Percentiles rank a stretch among this genome's conserved stretches.
phyloP scores from a whole-genome alignment of 2,329 filamentous ascomycete species.

The Penicillium sp. region DNA sequence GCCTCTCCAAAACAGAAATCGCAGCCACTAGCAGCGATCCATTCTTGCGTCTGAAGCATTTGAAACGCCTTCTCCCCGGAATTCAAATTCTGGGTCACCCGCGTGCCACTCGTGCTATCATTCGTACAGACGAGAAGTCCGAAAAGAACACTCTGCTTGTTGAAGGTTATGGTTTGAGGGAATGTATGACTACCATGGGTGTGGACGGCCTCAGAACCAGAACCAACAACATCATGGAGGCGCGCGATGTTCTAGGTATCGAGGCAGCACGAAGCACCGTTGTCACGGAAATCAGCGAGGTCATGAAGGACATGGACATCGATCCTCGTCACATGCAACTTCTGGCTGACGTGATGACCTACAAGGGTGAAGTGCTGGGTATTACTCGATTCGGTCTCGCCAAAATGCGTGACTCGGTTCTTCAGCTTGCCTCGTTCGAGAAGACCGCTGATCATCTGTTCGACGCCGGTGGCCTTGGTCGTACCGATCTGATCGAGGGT shows the following conservation, averaged over 20 bases:
- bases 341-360: constrained; percentile 97
- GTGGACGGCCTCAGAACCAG: constrained; percentile 74
- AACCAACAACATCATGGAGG: constrained; percentile 90
- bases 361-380: constrained; percentile 93
- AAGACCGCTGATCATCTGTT: constrained; percentile 98
- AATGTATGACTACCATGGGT: constrained; percentile 91
- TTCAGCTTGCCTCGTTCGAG: constrained; percentile 94
- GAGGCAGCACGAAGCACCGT: constrained; percentile 91
- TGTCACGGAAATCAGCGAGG: constrained; percentile 78
- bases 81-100: constrained; percentile 91
- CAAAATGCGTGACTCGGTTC: constrained; percentile 92
- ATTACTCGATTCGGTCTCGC: constrained; percentile 95
- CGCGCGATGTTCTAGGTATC: constrained; percentile 82
- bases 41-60: constrained; percentile 70
- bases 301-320: constrained; percentile 94
- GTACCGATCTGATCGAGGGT: constrained; percentile 87
- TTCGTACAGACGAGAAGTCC: constrained; percentile 72
- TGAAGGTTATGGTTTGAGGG: constrained; percentile 87
- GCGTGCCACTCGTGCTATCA: constrained; percentile 81
- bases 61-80: constrained; percentile 77
- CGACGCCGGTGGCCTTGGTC: constrained; percentile 88
- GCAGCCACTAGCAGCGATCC: constrained; percentile 46
- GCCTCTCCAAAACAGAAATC: constrained; percentile 45
- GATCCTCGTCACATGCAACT: constrained; percentile 98
- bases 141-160: constrained; percentile 76